Conservation (phyloP, 331 rosid genomes). For the Arachis monticola region DNA sequence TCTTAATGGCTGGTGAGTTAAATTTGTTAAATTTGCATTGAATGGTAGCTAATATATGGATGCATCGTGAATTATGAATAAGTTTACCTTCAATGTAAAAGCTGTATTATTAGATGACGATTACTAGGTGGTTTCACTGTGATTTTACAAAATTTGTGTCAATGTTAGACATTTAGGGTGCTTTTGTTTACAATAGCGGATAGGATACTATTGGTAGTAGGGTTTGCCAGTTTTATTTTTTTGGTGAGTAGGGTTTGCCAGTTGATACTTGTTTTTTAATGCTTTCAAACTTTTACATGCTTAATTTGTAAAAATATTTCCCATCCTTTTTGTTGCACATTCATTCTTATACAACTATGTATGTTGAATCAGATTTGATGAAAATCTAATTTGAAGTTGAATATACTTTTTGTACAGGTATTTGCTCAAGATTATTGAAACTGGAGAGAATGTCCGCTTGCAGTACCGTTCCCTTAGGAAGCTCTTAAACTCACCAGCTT, state of each 20-base stretch:
- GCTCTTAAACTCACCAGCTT: constrained; percentile 51
- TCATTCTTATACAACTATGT: constrained; percentile 15
- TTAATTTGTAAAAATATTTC: constrained; percentile 14
- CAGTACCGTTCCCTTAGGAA: constrained; percentile 96
- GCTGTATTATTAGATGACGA: background rate
- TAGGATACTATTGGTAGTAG: no score
- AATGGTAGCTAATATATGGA: constrained; percentile 7
- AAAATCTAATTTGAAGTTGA: constrained; percentile 2
- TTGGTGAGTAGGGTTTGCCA: no score
- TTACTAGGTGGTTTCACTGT: background rate
- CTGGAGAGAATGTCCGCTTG: constrained; percentile 88
- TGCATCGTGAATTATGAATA: constrained; percentile 21
- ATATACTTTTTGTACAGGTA: constrained; percentile 62
- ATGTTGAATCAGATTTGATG: background rate
- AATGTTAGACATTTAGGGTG: no score
- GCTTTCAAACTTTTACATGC: no score
- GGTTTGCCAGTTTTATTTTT: no score
- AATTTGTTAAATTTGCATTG: constrained; percentile 36
- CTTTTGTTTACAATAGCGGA: no score
- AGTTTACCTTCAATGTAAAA: constrained; percentile 5
- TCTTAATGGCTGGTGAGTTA: constrained; percentile 98
- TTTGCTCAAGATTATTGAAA: constrained; percentile 83
- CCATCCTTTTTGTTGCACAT: background rate
- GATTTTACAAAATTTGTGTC: no score
- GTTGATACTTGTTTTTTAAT: no score